These are phyloP conservation scores for Cyamopsis tetragonoloba DNA, from an alignment of 306 rosid genomes.

Conservation along the genomic window DNA sequence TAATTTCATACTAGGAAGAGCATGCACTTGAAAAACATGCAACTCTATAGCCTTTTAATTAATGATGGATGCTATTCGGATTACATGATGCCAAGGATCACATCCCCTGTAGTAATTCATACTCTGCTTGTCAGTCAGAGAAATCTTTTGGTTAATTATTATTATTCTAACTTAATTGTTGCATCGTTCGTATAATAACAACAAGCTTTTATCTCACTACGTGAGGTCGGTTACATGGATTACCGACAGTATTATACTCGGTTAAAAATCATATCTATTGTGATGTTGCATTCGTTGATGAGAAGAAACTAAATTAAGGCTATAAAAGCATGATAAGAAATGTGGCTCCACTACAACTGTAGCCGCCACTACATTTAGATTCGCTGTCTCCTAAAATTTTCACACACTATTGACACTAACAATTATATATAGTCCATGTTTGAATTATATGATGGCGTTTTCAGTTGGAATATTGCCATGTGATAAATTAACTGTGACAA, in stretches of 20 bases:
- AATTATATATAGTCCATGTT: neutral
- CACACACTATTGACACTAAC: neutral
- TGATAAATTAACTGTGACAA: neutral
- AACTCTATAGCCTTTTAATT: neutral
- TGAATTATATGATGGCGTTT: neutral
- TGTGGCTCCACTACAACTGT: conserved; percentile 3
- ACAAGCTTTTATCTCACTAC: too few relatives aligned
- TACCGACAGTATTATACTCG: too few relatives aligned
- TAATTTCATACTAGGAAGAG: neutral
- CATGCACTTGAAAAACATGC: neutral
- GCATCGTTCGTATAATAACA: neutral
- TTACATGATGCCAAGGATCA: neutral
- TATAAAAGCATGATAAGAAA: neutral
- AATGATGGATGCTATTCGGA: neutral
- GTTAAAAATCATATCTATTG: too few relatives aligned
- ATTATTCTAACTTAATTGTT: neutral
- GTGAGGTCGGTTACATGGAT: too few relatives aligned
- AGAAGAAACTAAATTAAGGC: neutral
- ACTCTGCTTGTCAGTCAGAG: neutral
- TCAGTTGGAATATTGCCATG: neutral
- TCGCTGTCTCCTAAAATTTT: neutral
- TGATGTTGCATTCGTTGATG: too few relatives aligned
- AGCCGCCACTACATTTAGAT: neutral
- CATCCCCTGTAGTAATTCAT: neutral
- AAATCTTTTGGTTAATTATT: neutral